phyloP scores from a whole-genome alignment of 257 asterid genomes.

The Solanum infundibuliforme region DNA sequence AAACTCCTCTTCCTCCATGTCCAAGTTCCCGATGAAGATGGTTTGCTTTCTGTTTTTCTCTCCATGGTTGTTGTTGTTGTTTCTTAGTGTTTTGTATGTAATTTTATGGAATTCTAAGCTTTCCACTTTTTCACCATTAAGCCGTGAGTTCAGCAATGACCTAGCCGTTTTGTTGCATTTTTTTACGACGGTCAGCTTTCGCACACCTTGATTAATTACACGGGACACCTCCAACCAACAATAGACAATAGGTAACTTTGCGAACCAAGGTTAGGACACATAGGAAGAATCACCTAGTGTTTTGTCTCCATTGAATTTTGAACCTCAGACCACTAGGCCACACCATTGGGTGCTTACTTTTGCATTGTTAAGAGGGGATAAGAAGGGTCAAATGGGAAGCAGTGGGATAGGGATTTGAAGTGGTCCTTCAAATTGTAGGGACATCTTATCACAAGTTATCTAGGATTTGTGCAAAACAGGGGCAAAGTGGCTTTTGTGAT shows the following conservation, averaged over 20 bases:
- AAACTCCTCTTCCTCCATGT: conserved; percentile 64
- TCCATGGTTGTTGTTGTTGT: not conserved
- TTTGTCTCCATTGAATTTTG: not conserved
- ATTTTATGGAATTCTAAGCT: not conserved
- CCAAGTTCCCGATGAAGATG: conserved; percentile 83
- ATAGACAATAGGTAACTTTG: not conserved
- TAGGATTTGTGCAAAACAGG: not conserved
- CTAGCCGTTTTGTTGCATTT: not conserved
- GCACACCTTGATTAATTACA: too few relatives aligned
- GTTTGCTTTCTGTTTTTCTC: conserved; percentile 7
- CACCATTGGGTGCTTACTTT: not conserved
- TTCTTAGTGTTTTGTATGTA: not conserved
- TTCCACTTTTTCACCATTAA: not conserved
- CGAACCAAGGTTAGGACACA: not conserved
- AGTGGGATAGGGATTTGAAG: not conserved
- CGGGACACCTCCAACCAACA: not conserved
- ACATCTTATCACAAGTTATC: not conserved
- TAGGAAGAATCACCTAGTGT: not conserved
- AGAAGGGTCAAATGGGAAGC: not conserved
- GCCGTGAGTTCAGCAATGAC: not conserved
- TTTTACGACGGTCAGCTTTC: too few relatives aligned
- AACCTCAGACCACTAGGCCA: not conserved
- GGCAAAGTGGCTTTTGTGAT: not conserved
- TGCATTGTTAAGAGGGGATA: not conserved
- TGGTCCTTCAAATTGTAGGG: not conserved